Base-by-base conservation (phyloP, 2,329 filamentous ascomycete genomes). In the Zarea fungicola region DNA sequence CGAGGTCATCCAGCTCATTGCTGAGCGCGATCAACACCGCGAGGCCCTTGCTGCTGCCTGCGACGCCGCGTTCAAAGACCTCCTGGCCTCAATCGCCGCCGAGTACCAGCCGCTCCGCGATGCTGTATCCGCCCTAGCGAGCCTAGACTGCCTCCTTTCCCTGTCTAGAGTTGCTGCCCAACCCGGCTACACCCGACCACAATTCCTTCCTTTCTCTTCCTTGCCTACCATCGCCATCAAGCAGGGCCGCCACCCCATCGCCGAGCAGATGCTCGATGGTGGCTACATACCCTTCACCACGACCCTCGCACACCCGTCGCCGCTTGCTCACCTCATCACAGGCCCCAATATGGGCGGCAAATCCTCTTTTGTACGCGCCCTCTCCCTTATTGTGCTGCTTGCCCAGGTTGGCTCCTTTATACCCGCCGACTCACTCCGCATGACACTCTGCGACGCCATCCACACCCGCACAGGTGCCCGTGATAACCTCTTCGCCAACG, bases 301-400 rank as follows among this genome's bases (percentile, higher is more conserved):
- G 10, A 71, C 79, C 2, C 79, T 97, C 40, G 77, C 81, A n/a
- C 78, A 82, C 3, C 77, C 81, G 1, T 63, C 74, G 1, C 79
- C 82, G 0, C 78, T 87, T 6, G 89, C 89, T 3, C 80, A 96
- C 57, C 84, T 97, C 49, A 85, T 99, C 59, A 99, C 93, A 0
- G 93, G 93, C 0, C 93, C 93, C 25, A 99, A 99, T 71, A 99
- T 99, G 93, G 93, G 93, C 60, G 93, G 93, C 49, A 99, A 99
- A 64, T 96, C 89, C n/a, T 93, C 87, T 50, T 99, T 96, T 65
- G 92, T 99, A 19, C 89, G 93, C 46, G 88, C 91, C 56, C 83
- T 95, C 37, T 92, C 93, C 9, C 81, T 99, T 6, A 89, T 97
- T 54, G 81, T 87, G 41, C 91, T 99, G 60, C 91, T 99, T 73